These are phyloP conservation scores for Haematococcus sp. DNA, from an alignment of 139 green algal species.

Conservation along the genomic window DNA sequence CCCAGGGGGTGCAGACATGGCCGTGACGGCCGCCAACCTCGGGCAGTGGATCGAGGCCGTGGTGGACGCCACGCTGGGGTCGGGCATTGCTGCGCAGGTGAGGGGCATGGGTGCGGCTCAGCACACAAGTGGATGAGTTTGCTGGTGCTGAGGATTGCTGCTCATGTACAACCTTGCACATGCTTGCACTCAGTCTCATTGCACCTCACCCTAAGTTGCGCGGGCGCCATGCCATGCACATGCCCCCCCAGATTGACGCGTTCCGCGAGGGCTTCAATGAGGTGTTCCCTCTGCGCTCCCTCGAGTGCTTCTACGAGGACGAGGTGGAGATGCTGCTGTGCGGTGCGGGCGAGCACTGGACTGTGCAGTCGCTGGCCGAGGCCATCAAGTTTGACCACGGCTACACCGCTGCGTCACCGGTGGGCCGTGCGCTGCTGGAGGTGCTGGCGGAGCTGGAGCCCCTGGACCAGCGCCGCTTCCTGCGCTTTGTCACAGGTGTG, in stretches of 20 bases:
- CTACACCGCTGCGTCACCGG: conserved; percentile 55
- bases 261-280: conserved; percentile 86
- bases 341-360: conserved; percentile 85
- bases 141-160: too few relatives aligned
- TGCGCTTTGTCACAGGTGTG: conserved; percentile 92
- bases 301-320: conserved; percentile 83
- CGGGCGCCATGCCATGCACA: too few relatives aligned
- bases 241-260: conserved; percentile 45
- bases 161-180: too few relatives aligned
- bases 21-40: conserved; percentile 69
- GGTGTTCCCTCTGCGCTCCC: conserved; percentile 53
- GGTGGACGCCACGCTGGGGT: conserved; percentile 81
- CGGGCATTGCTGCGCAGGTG: conserved; percentile 70
- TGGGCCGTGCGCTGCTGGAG: conserved; percentile 70
- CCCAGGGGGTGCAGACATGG: conserved; percentile 52
- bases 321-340: conserved; percentile 95
- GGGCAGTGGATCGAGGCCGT: conserved; percentile 61
- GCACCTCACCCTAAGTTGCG: too few relatives aligned
- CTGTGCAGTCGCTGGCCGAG: conserved; percentile 60
- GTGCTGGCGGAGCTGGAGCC: conserved; percentile 84
- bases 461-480: conserved; percentile 86
- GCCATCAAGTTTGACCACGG: conserved; percentile 97
- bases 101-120: too few relatives aligned
- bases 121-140: too few relatives aligned
- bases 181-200: too few relatives aligned